Evolutionary conservation across 768 basidiomycete species (phyloP), one percentile per base, ranked within the genome.

Genomic region (Naganishia antarctica): DNA sequence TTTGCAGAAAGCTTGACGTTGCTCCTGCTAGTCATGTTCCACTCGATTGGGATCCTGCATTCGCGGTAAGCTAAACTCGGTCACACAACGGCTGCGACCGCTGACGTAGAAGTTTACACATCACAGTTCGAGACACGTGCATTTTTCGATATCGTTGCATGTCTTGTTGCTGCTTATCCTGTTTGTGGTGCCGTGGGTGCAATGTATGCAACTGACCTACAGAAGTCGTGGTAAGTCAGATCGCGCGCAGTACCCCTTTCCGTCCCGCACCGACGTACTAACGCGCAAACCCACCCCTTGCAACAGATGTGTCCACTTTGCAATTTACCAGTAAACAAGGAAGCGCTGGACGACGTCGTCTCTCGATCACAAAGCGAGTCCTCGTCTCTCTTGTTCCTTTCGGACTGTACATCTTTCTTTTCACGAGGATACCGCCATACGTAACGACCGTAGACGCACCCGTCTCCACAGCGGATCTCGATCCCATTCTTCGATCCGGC

Each of bases 371-470:
- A 6, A 67, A 70, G 43, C 69, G 76, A 5, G 29, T 77, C 21
- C 65, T 73, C 28, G 70, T 77, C 47, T 69, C 74, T 15, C 68
- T 74, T 9, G 68, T 77, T 53, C 76, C 76, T 1, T 77, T 77
- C 61, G 65, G 71, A 1, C 57, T 77, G 9, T 77, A 77, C 68
- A 66, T 70, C 61, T 75, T 77, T 64, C 65, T 72, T 37, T 77
- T 77, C 67, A 73, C 76, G 50, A 66, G 68, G 3, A 77, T 77
- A 3, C 76, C 76, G 12, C 76, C 76, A 9, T 77, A 77, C 61
- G 61, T 77, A 28, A 75, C 74, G 3, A 69, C 73, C 15, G 62
- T 69, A 0, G 32, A 31, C 6, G 62, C 66, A 11, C 44, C 70
- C 15, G 23, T 29, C 2, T 47, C 70, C 29, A 23, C 59, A 28